Conservation (phyloP, 352 stramenopile species). For the Pilasporangium apinafurcum region DNA sequence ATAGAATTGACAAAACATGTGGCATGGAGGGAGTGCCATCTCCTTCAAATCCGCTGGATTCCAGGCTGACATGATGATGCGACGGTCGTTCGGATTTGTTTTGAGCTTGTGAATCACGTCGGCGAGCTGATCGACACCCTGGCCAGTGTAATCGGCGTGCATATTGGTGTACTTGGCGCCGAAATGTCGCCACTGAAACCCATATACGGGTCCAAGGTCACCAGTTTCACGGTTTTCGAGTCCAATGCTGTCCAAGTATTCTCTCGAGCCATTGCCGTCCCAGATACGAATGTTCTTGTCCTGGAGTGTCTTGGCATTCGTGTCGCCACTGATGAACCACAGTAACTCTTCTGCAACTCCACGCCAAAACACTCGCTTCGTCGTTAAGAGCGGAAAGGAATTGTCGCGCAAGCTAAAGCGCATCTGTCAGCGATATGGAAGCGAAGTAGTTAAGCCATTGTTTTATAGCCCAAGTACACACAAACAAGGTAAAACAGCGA, state of each 20-base stretch:
- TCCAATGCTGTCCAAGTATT: slow-evolving; percentile 92
- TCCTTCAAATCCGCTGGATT: slow-evolving; percentile 95
- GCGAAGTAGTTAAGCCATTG: not conserved
- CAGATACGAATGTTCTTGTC: slow-evolving; percentile 99
- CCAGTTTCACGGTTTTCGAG: slow-evolving; percentile 93
- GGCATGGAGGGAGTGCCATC: slow-evolving; percentile 99
- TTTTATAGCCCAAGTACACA: too few species aligned
- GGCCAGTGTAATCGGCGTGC: slow-evolving; percentile 96
- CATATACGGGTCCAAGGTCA: slow-evolving; percentile 96
- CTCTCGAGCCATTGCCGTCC: slow-evolving; percentile 98
- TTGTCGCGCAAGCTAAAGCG: slow-evolving; percentile 93
- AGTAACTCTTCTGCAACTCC: slow-evolving; percentile 98
- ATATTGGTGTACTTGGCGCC: slow-evolving; percentile 97
- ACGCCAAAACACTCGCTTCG: slow-evolving; percentile 99
- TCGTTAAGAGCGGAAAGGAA: slow-evolving; percentile 97
- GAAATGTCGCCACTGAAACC: slow-evolving; percentile 99
- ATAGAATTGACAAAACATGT: slow-evolving; percentile 99
- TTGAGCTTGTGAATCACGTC: slow-evolving; percentile 98
- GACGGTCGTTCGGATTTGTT: slow-evolving; percentile 95
- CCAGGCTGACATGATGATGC: slow-evolving; percentile 99
- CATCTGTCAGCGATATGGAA: slow-evolving; percentile 43
- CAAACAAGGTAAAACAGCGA: not conserved
- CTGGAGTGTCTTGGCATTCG: slow-evolving; percentile 93
- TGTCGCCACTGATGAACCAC: slow-evolving; percentile 99
- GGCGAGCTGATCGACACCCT: slow-evolving; percentile 98